Evolutionary conservation across 2,329 filamentous ascomycete genomes (phyloP), one percentile per base, ranked within the genome.

Genomic region (Fusarium falciforme): DNA sequence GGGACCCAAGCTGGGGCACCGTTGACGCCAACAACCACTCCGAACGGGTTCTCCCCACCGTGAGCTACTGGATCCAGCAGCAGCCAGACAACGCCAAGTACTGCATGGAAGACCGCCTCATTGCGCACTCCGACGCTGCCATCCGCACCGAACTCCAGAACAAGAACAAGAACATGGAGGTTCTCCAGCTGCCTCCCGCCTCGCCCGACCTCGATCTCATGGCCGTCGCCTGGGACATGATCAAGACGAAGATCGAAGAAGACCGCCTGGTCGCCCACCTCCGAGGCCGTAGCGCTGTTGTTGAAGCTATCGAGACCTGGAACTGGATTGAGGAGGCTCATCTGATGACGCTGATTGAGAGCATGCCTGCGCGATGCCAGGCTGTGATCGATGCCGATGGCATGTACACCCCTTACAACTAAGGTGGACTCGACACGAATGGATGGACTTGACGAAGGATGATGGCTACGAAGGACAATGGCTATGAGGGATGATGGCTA

Each of bases 191-290:
- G 4, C 72, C 72, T n/a, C 61, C 68, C 5, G 52, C 61, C 5
- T 74, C 72, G 1, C 58, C 64, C 7, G 72, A 74, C n/a, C 61
- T 74, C 7, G 74, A 74, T 40, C 71, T 68, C 7, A 57, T 74
- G 25, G 33, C 17, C 10, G 31, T 25, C 2, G 62, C 74, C 35
- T 74, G 64, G 27, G 54, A 20, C n/a, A 33, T n/a, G 16, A 36
- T 72, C n/a, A 66, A 52, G 22, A 36, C 29, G 5, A 49, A 52
- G 29, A 27, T 74, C 27, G 58, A 72, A 36, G 3, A 57, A 40
- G 20, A 38, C 25, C 14, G 54, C 54, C 20, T 6, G 14, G 22
- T 25, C 2, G 5, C 16, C 22, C 36, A 12, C 33, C 16, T 38
- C 20, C 9, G 25, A 27, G 2, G 9, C 16, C 44, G 35, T 6